A percentile compares a stretch with the other conserved stretches of the same genome.
Conservation (phyloP, 345 rosid species). For the Fremontodendron californicum region DNA sequence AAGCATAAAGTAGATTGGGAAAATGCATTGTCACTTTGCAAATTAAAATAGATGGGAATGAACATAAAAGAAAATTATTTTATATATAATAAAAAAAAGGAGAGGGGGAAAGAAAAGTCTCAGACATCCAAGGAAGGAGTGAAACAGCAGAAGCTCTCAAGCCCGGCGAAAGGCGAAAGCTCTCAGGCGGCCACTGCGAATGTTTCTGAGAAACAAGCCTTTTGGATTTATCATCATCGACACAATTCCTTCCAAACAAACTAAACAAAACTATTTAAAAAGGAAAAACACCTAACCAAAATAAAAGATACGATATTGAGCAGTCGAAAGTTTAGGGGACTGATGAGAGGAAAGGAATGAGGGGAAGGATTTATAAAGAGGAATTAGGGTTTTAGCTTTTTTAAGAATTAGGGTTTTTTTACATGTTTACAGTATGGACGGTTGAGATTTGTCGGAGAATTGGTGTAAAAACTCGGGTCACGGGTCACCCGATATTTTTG, state of each 20-base stretch:
- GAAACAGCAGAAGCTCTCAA: slow-evolving; percentile 42
- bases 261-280: neutral
- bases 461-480: neutral
- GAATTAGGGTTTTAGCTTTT: neutral
- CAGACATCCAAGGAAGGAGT: slow-evolving; percentile 37
- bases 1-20: neutral
- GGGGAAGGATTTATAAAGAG: neutral
- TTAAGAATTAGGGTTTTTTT: slow-evolving; percentile 4
- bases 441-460: neutral
- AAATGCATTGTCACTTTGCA: neutral
- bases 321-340: neutral
- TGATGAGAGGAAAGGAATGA: neutral
- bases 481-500: neutral
- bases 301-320: neutral
- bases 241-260: neutral
- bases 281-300: neutral
- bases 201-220: slow-evolving; percentile 62
- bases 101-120: neutral
- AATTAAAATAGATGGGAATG: neutral
- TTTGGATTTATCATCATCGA: slow-evolving; percentile 22
- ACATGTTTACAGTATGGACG: neutral
- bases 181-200: slow-evolving; percentile 62
- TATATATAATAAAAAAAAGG: no score
- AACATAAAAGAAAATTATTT: no score
- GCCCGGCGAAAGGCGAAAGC: slow-evolving; percentile 52